phyloP scores from a whole-genome alignment of 2,329 filamentous ascomycete genomes.

The Xylariaceae sp. region DNA sequence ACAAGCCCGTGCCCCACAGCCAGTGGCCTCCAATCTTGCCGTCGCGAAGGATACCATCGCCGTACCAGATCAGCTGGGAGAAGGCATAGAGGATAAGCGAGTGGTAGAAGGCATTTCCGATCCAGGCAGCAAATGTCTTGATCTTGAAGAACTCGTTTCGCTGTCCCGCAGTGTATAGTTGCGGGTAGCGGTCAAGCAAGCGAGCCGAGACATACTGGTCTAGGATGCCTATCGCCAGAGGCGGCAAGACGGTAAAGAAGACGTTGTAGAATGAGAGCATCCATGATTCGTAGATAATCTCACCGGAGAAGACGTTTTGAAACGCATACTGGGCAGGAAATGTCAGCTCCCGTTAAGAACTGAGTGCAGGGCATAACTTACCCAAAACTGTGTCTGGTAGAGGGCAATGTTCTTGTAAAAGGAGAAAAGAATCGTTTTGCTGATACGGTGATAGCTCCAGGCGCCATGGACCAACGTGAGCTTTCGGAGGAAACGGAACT shows the following conservation, averaged over 20 bases:
- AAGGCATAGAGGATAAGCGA: slow-evolving; percentile 89
- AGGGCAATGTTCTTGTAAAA: slow-evolving; percentile 99
- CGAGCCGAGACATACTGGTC: slow-evolving; percentile 97
- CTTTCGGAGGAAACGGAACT: slow-evolving; percentile 93
- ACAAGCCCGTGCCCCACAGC: slow-evolving; percentile 95
- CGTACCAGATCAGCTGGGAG: slow-evolving; percentile 72
- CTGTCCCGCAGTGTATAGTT: slow-evolving; percentile 90
- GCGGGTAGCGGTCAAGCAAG: slow-evolving; percentile 88
- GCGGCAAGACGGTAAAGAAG: slow-evolving; percentile 90
- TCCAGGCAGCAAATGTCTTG: slow-evolving; percentile 89
- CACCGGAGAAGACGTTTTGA: slow-evolving; percentile 95
- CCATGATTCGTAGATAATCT: slow-evolving; percentile 99
- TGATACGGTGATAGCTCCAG: slow-evolving; percentile 96
- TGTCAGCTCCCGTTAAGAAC: slow-evolving; percentile 4
- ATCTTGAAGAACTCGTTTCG: slow-evolving; percentile 90
- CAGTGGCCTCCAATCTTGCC: slow-evolving; percentile 86
- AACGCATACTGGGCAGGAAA: slow-evolving; percentile 73
- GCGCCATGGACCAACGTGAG: slow-evolving; percentile 89
- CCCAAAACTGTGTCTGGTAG: slow-evolving; percentile 99
- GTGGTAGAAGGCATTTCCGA: slow-evolving; percentile 91
- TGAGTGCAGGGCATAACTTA: slow-evolving; percentile 39
- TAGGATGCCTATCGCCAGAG: slow-evolving; percentile 90
- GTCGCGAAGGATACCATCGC: slow-evolving; percentile 72
- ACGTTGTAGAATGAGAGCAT: slow-evolving; percentile 99
- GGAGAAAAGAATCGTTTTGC: slow-evolving; percentile 94